phyloP scores from a whole-genome alignment of 495 filamentous ascomycete species.

The Cryomyces antarcticus region DNA sequence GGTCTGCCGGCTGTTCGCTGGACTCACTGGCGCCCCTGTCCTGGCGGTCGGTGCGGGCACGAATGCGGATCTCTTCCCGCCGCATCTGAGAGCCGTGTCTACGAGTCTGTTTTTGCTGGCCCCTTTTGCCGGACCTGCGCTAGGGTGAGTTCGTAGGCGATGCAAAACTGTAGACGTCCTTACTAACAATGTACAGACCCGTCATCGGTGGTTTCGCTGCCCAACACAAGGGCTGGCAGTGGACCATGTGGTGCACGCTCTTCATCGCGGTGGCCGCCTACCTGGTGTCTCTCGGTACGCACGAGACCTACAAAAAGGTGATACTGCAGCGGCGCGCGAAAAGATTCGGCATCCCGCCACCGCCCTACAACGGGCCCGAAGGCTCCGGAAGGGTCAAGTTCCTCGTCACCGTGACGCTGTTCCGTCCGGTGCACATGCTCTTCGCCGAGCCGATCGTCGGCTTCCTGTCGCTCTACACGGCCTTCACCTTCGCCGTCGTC shows the following conservation, averaged over 20 bases:
- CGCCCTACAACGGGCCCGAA: constrained; percentile 5
- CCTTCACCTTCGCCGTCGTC: constrained; percentile 20
- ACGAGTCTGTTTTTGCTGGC: constrained; percentile 25
- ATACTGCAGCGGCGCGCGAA: constrained; percentile 19
- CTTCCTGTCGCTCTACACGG: constrained; percentile 12
- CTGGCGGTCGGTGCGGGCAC: constrained; percentile 26
- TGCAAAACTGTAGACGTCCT: background rate
- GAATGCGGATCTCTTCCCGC: constrained; percentile 24
- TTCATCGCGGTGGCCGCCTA: constrained; percentile 16
- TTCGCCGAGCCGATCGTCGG: constrained; percentile 23
- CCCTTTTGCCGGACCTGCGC: constrained; percentile 35
- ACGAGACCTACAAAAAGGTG: constrained; percentile 23
- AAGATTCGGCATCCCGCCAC: constrained; percentile 7
- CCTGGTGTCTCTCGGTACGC: constrained; percentile 18
- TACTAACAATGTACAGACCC: constrained; percentile 6
- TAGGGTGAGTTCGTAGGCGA: constrained; percentile 11
- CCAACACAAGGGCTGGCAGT: constrained; percentile 17
- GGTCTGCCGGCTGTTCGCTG: constrained; percentile 24
- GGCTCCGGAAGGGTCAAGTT: constrained; percentile 8
- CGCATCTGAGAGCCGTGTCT: constrained; percentile 19
- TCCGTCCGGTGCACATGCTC: constrained; percentile 19
- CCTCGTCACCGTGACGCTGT: constrained; percentile 19
- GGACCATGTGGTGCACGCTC: constrained; percentile 19
- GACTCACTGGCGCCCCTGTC: constrained; percentile 22
- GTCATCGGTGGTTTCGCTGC: constrained; percentile 19